Percentiles rank a stretch among this genome's conserved stretches.
These are phyloP conservation scores for Pythium rishiriense DNA, from an alignment of 352 stramenopile species.

Conservation along the genomic window DNA sequence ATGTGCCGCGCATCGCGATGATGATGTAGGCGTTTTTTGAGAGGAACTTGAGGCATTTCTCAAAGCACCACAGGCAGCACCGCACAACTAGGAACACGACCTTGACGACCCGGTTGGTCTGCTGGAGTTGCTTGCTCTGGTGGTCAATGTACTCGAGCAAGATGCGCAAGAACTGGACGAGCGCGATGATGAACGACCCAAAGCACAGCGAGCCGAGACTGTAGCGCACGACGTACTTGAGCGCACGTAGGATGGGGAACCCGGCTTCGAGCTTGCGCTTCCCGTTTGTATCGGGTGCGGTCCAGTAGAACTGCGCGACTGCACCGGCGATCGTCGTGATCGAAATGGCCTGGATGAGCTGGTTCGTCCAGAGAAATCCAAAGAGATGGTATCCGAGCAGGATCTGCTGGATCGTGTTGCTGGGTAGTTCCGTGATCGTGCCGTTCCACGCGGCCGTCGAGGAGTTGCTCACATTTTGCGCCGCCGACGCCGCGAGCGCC, in stretches of 20 bases:
- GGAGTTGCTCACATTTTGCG: slow-evolving; percentile 14
- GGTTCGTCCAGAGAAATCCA: slow-evolving; percentile 95
- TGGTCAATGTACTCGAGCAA: slow-evolving; percentile 94
- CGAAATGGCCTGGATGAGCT: slow-evolving; percentile 95
- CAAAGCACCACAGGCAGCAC: slow-evolving; percentile 95
- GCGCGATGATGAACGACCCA: slow-evolving; percentile 95
- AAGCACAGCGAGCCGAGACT: slow-evolving; percentile 96
- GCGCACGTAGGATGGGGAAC: slow-evolving; percentile 62
- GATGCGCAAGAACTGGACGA: slow-evolving; percentile 94
- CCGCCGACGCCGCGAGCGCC: slow-evolving; percentile 19
- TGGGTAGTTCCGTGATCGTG: slow-evolving; percentile 41
- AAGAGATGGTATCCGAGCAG: slow-evolving; percentile 90
- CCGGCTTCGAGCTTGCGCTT: slow-evolving; percentile 45
- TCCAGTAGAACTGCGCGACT: slow-evolving; percentile 94
- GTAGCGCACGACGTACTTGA: slow-evolving; percentile 80
- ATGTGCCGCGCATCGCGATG: slow-evolving; percentile 78
- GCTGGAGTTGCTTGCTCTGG: slow-evolving; percentile 84
- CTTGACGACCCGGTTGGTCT: slow-evolving; percentile 75
- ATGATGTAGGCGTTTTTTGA: slow-evolving; percentile 97
- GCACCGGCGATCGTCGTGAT: slow-evolving; percentile 93
- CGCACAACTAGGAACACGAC: slow-evolving; percentile 76
- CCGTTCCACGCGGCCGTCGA: slow-evolving; percentile 4
- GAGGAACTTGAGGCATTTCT: slow-evolving; percentile 97
- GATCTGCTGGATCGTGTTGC: slow-evolving; percentile 49
- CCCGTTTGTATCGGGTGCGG: slow-evolving; percentile 32